These are phyloP conservation scores for Clavispora fructus DNA, from an alignment of 805 yeast species.

Conservation along the genomic window DNA sequence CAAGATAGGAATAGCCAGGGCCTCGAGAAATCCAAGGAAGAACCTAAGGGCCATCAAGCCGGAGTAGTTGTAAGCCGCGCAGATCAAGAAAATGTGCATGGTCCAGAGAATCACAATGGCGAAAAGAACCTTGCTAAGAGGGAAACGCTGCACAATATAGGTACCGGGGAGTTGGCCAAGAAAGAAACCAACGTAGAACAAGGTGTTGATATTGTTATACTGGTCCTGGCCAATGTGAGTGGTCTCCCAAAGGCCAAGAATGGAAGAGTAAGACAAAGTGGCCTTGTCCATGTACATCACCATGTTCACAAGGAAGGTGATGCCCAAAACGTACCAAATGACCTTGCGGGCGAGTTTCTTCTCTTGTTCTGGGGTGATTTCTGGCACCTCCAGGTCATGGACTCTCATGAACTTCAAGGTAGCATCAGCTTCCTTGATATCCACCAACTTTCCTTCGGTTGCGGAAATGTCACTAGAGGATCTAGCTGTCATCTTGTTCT, in stretches of 20 bases:
- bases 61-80: conserved; percentile 39
- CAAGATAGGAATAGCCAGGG: conserved; percentile 24
- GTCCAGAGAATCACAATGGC: conserved; percentile 41
- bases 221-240: conserved; percentile 36
- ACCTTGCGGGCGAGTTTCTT: conserved; percentile 34
- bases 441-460: background rate
- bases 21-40: conserved; percentile 41
- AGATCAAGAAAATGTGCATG: conserved; percentile 40
- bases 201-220: conserved; percentile 45
- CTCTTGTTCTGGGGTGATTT: conserved; percentile 40
- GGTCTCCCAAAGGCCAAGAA: conserved; percentile 44
- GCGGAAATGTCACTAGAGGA: background rate
- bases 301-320: conserved; percentile 30
- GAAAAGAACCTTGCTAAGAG: conserved; percentile 36
- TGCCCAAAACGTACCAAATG: conserved; percentile 23
- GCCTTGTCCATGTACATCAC: conserved; percentile 50
- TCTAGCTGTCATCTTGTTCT: background rate
- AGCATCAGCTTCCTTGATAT: conserved; percentile 29
- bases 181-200: conserved; percentile 49
- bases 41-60: conserved; percentile 46
- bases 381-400: conserved; percentile 27
- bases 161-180: conserved; percentile 43
- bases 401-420: conserved; percentile 33
- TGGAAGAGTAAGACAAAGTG: conserved; percentile 43
- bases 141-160: conserved; percentile 39